Evolutionary conservation across 2,329 filamentous ascomycete genomes (phyloP).

Genomic region (Neophaeococcomyces aloes): DNA sequence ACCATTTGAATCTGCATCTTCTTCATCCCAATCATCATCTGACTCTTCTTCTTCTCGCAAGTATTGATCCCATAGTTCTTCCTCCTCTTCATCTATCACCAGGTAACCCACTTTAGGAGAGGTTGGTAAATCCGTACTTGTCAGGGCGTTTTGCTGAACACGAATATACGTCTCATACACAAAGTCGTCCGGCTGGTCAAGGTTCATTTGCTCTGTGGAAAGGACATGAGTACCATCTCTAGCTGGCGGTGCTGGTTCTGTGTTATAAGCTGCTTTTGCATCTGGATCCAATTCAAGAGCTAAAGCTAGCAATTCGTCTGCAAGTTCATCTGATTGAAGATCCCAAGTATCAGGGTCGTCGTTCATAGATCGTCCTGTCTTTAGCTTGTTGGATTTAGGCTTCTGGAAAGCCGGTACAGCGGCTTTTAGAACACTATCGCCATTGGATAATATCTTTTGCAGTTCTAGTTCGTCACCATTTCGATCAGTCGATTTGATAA

Average conservation of each 20-base stretch:
- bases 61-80: constrained; percentile 49
- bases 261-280: background rate
- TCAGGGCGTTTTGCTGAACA: constrained; percentile 26
- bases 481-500: constrained; percentile 8
- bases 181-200: constrained; percentile 43
- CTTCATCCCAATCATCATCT: constrained; percentile 43
- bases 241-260: constrained; percentile 4
- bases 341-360: constrained; percentile 32
- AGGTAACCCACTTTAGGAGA: constrained; percentile 32
- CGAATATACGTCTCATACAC: constrained; percentile 54
- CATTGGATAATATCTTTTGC: background rate
- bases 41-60: no score
- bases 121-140: constrained; percentile 13
- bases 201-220: constrained; percentile 29
- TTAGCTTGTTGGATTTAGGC: constrained; percentile 8
- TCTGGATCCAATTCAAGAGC: constrained; percentile 32
- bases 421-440: background rate
- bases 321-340: constrained; percentile 33
- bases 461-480: constrained; percentile 5
- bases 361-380: constrained; percentile 27
- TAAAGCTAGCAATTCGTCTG: constrained; percentile 32
- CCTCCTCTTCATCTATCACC: constrained; percentile 41
- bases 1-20: constrained; percentile 46
- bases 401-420: constrained; percentile 12
- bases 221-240: background rate